A percentile compares a stretch with the other conserved stretches of the same genome.
Evolutionary conservation across 2,329 filamentous ascomycete genomes (phyloP).

Genomic region (Pyrenophora graminea): DNA sequence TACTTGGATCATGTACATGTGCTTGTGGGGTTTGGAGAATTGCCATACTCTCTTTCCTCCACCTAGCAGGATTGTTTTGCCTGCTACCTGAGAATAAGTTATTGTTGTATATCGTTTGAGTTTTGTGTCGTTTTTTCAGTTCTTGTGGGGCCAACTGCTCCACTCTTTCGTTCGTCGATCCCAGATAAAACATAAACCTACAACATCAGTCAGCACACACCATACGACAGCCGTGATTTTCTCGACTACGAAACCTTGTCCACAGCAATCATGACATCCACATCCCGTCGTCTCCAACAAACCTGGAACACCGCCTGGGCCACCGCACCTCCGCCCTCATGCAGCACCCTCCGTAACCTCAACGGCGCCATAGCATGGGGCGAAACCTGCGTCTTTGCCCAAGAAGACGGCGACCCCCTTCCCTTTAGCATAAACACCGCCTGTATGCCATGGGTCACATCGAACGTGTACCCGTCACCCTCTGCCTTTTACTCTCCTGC

Average conservation of each 20-base stretch:
- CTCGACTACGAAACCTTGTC: neutral
- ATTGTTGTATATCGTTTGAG: too few species aligned
- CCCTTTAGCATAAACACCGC: constrained; percentile 76
- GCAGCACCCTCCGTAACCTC: constrained; percentile 23
- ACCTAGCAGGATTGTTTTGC: too few species aligned
- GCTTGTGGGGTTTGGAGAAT: too few species aligned
- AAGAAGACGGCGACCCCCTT: constrained; percentile 69
- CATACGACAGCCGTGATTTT: neutral
- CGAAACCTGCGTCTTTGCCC: constrained; percentile 81
- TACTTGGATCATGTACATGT: too few species aligned
- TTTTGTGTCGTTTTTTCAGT: too few species aligned
- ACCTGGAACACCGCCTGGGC: constrained; percentile 24
- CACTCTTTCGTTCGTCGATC: too few species aligned
- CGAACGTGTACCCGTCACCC: constrained; percentile 8
- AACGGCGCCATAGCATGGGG: constrained; percentile 62
- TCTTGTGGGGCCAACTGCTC: too few species aligned
- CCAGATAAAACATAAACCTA: too few species aligned
- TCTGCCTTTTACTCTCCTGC: constrained; percentile 30
- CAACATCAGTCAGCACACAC: too few species aligned
- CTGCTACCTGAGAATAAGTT: too few species aligned
- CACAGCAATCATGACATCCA: constrained; percentile 15
- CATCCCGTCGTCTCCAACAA: constrained; percentile 19
- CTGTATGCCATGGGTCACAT: constrained; percentile 31
- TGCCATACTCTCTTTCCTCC: too few species aligned
- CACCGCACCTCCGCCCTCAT: constrained; percentile 21